Evolutionary conservation across 1,139 yeast species (phyloP), one percentile per base, ranked within the genome.

Genomic region (Arxiozyma heterogenica): DNA sequence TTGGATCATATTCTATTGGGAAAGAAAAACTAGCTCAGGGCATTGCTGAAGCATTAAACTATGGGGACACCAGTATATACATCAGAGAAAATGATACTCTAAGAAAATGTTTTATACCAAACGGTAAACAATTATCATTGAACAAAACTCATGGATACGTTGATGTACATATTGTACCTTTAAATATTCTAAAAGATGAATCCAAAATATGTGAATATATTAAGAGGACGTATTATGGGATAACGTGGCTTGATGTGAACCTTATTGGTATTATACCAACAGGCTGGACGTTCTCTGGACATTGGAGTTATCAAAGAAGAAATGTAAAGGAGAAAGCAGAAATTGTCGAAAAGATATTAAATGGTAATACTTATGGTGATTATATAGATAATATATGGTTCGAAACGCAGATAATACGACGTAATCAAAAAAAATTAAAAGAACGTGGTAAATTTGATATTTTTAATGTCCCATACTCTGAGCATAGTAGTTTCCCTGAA

Each of bases 1-100:
- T 93, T n/a, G 98, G 98, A 0, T 84, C 96, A 0, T 93, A 93
- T 67, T 79, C 91, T 1, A 89, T 93, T 46, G 98, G 98, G 1
- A 93, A 93, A 66, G 98, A 93, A 66, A 79, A 83, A 55, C 68
- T 93, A 30, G 97, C 96, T 0, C 71, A 88, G 11, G 61, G 61
- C 4, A 57, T 66, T 22, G 27, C 54, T 6, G 27, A 34, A 7
- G 34, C 21, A 21, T 34, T 56, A 9, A 34, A 47, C n/a, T 7
- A 30, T 6, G 47, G 47, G 4, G 30, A 25, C 20, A 22, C 23
- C 12, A 21, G 43, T 27, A 46, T 46, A 9, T 52, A 39, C 43
- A 53, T 56, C 2, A 49, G 49, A 43, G 52, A 54, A n/a, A 21
- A 34, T 22, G 44, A 27, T 20, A 48, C 17, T 27, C 23, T 56